Percentiles rank a stretch among this genome's conserved stretches.
Evolutionary conservation across 257 asterid species (phyloP).

Genomic region (Coffea eugenioides): DNA sequence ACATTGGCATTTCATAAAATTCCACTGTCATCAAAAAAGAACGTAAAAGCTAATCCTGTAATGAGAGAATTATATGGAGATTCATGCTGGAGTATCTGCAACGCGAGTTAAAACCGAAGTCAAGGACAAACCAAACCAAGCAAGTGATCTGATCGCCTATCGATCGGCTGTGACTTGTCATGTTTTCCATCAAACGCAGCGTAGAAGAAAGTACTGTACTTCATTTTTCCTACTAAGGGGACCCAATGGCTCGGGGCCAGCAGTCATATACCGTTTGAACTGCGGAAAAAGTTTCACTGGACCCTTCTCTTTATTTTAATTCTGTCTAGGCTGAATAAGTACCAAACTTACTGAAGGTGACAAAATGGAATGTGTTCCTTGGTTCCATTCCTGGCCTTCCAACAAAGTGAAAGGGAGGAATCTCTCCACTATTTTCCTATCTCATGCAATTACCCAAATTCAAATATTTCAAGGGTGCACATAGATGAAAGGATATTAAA

Average conservation of each 20-base stretch:
- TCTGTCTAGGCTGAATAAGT: constrained; percentile 58
- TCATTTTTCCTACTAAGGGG: constrained; percentile 35
- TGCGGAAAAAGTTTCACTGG: constrained; percentile 40
- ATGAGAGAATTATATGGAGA: constrained; percentile 26
- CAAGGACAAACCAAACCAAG: constrained; percentile 24
- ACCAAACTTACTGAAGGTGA: constrained; percentile 65
- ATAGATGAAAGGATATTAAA: background rate
- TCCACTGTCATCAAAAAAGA: constrained; percentile 19
- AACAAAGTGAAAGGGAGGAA: constrained; percentile 57
- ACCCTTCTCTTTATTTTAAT: constrained; percentile 38
- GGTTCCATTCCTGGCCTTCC: constrained; percentile 62
- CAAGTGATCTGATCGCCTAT: constrained; percentile 32
- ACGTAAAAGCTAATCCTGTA: constrained; percentile 20
- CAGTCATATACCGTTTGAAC: constrained; percentile 42
- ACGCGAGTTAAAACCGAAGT: constrained; percentile 34
- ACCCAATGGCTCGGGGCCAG: constrained; percentile 38
- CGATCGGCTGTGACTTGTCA: constrained; percentile 36
- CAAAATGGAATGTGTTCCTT: constrained; percentile 60
- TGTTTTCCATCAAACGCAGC: constrained; percentile 35
- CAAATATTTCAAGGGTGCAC: constrained; percentile 10
- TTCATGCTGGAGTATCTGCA: constrained; percentile 34
- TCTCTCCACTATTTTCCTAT: constrained; percentile 28
- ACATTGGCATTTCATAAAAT: constrained; percentile 16
- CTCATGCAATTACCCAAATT: constrained; percentile 7
- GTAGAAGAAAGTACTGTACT: constrained; percentile 51